These are phyloP conservation scores for Naematelia encephala DNA, from an alignment of 768 basidiomycete genomes.

Conservation along the genomic window DNA sequence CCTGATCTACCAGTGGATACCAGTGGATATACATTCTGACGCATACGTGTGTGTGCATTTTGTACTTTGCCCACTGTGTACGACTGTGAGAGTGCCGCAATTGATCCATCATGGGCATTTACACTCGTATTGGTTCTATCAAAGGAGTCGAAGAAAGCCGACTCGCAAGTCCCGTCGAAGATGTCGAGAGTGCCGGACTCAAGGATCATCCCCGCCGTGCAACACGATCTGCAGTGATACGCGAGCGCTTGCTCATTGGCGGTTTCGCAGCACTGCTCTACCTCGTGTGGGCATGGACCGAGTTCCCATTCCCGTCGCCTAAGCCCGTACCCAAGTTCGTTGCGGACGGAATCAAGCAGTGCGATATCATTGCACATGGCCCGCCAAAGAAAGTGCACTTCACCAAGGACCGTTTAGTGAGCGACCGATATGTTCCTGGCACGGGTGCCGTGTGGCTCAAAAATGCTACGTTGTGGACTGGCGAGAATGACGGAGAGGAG, in stretches of 20 bases:
- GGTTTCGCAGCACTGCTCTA: not conserved
- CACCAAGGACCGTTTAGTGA: not conserved
- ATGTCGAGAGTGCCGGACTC: not conserved
- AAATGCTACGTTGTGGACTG: constrained; percentile 75
- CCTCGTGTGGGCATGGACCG: not conserved
- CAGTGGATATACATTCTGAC: too few species aligned
- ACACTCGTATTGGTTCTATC: not conserved
- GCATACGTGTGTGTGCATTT: too few species aligned
- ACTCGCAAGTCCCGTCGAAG: not conserved
- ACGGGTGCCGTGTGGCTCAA: constrained; percentile 59
- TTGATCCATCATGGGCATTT: not conserved
- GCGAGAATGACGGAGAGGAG: constrained; percentile 58
- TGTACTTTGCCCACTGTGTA: too few species aligned
- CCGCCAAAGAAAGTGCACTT: not conserved
- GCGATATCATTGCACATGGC: not conserved
- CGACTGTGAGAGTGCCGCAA: too few species aligned
- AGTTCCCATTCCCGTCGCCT: not conserved
- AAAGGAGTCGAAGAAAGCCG: not conserved
- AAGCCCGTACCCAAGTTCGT: not conserved
- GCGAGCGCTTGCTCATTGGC: not conserved
- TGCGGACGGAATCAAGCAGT: not conserved
- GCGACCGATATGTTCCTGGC: constrained; percentile 49
- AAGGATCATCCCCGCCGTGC: not conserved
- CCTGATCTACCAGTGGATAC: too few species aligned
- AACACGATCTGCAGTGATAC: not conserved